A percentile compares a stretch with the other conserved stretches of the same genome.
Conservation (phyloP, 768 basidiomycete species). For the Pholiota molesta region DNA sequence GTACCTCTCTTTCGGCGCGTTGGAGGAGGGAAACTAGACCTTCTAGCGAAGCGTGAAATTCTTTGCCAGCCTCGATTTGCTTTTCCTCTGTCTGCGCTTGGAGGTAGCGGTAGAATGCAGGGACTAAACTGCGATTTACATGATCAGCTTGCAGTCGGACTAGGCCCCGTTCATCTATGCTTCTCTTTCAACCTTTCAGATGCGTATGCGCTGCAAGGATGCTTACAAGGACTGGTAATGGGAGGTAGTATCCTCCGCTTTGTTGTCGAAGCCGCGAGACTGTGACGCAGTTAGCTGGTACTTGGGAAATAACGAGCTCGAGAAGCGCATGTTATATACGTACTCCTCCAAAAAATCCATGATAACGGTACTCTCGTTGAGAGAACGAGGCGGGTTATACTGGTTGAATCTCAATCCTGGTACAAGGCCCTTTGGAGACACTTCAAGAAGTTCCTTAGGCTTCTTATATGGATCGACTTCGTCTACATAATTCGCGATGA, state of each 20-base stretch:
- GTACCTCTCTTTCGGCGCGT: slow-evolving; percentile 51
- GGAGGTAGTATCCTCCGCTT: slow-evolving; percentile 61
- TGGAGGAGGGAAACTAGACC: slow-evolving; percentile 57
- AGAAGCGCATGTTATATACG: slow-evolving; percentile 18
- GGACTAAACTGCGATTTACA: slow-evolving; percentile 63
- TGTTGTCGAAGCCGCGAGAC: slow-evolving; percentile 52
- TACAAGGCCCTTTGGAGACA: slow-evolving; percentile 83
- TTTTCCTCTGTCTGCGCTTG: slow-evolving; percentile 64
- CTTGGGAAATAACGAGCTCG: background rate
- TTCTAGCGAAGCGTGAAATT: slow-evolving; percentile 56
- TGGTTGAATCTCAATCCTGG: slow-evolving; percentile 64
- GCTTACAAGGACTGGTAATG: slow-evolving; percentile 58
- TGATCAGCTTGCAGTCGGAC: slow-evolving; percentile 71
- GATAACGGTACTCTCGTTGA: slow-evolving; percentile 83
- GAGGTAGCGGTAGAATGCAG: slow-evolving; percentile 74
- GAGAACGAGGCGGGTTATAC: slow-evolving; percentile 55
- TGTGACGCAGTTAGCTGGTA: slow-evolving; percentile 21
- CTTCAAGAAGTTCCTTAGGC: slow-evolving; percentile 73
- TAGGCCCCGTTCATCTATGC: slow-evolving; percentile 67
- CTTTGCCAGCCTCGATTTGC: slow-evolving; percentile 54
- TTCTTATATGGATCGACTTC: slow-evolving; percentile 87
- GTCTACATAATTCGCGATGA: slow-evolving; percentile 39
- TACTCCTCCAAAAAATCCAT: slow-evolving; percentile 81
- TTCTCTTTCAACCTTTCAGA: background rate
- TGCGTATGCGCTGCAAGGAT: background rate